Evolutionary conservation across 164 flowering plant genomes (phyloP).

Genomic region (Magnolia officinalis): DNA sequence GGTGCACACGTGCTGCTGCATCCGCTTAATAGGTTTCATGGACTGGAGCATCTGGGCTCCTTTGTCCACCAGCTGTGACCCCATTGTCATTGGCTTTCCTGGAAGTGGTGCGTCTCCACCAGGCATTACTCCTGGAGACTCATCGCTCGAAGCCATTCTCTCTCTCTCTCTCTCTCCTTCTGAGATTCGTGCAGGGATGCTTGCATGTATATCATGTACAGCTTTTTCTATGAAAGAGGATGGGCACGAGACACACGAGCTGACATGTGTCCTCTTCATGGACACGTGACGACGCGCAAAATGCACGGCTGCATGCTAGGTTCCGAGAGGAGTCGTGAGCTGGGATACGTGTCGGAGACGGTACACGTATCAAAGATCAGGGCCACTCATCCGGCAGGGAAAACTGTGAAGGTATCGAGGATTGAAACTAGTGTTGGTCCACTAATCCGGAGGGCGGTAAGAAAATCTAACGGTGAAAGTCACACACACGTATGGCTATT

Average conservation of each 20-base stretch:
- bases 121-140: constrained; percentile 22
- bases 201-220: too few species aligned
- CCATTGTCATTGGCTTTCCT: constrained; percentile 44
- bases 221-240: not conserved
- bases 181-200: too few species aligned
- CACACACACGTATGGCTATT: too few species aligned
- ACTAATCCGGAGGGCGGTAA: too few species aligned
- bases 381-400: too few species aligned
- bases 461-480: too few species aligned
- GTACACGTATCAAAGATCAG: too few species aligned
- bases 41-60: constrained; percentile 77
- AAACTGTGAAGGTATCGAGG: too few species aligned
- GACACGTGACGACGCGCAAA: not conserved
- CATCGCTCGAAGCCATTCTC: constrained; percentile 52
- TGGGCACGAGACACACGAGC: not conserved
- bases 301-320: not conserved
- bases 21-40: constrained; percentile 61
- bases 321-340: not conserved
- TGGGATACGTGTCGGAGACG: too few species aligned
- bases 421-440: too few species aligned
- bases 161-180: not conserved
- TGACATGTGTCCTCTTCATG: not conserved
- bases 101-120: constrained; percentile 29
- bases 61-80: constrained; percentile 47
- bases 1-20: constrained; percentile 69